Conservation (phyloP, 345 rosid species). For the Salix suchowensis region DNA sequence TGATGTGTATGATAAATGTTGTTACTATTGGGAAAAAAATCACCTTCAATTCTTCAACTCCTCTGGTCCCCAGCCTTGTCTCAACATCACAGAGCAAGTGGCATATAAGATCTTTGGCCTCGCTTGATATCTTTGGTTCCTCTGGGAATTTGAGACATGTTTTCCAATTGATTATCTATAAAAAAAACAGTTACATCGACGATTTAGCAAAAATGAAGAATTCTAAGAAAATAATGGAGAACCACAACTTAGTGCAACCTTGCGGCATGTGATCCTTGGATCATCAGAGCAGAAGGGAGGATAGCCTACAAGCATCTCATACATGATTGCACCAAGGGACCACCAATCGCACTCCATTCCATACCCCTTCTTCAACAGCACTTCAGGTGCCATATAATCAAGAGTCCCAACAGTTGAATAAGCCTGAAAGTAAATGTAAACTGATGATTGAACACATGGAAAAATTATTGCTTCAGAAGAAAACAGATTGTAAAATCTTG, state of each 20-base stretch:
- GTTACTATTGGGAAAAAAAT: conserved; percentile 6
- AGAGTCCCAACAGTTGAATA: conserved; percentile 99
- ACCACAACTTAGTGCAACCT: conserved; percentile 46
- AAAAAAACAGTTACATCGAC: conserved; percentile 13
- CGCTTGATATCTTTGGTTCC: conserved; percentile 75
- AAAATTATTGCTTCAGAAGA: conserved; percentile 7
- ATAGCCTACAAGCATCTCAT: conserved; percentile 95
- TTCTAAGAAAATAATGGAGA: conserved; percentile 8
- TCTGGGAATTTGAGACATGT: conserved; percentile 95
- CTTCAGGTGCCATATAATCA: conserved; percentile 99
- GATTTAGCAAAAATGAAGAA: conserved; percentile 19
- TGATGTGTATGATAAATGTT: background rate
- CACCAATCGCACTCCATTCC: conserved; percentile 99
- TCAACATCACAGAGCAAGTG: conserved; percentile 93
- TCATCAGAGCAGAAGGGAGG: conserved; percentile 98
- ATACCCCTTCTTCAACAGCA: conserved; percentile 87
- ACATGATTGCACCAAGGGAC: conserved; percentile 97
- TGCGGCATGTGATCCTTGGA: conserved; percentile 89
- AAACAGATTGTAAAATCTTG: background rate
- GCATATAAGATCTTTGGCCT: conserved; percentile 81
- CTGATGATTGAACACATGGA: conserved; percentile 5
- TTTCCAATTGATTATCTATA: conserved; percentile 85
- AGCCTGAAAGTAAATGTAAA: conserved; percentile 49
- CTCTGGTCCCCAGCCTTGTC: conserved; percentile 79
- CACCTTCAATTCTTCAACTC: conserved; percentile 89